Base-by-base conservation (phyloP, 2,329 filamentous ascomycete genomes). In the Emmonsiellopsis sp. region DNA sequence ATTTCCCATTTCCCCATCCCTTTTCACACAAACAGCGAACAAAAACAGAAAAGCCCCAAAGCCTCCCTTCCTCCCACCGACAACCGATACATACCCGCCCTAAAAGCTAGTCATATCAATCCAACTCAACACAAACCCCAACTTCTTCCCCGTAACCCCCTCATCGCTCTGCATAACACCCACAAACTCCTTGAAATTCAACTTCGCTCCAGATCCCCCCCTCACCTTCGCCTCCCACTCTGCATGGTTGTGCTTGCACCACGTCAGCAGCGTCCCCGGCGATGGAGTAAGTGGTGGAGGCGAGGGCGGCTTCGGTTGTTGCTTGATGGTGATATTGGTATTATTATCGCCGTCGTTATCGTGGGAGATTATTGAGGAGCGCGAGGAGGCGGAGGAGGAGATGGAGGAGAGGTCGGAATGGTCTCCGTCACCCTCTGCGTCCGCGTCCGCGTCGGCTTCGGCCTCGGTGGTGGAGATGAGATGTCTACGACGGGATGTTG, bases 71-170 rank as follows among this genome's bases (percentile, higher is more conserved):
- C n/a, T n/a, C n/a, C 42, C 20, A n/a, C 20, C 57, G 11, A 45
- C 16, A 11, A 1, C 43, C n/a, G n/a, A n/a, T n/a, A n/a, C n/a
- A n/a, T n/a, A n/a, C n/a, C n/a, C n/a, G n/a, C n/a, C n/a, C 16
- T 65, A 82, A 65, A 84, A 81, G 66, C 77, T 76, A 62, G 80
- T 80, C 77, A 82, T 77, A 58, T 96, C 91, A 69, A 96, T 88
- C 92, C 92, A 97, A 62, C 83, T 88, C 55, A 88, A 88, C 46
- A 96, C 76, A 69, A 95, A 92, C 60, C 88, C 87, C 57, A 91
- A 76, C 51, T 85, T 73, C 64, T 83, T 82, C 26, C 82, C 81
- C 59, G 84, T 80, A 58, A 83, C 79, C n/a, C 77, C 77, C 61
- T 83, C 81, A 58, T 83, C 79, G n/a, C 77, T 76, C 61, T 83